Evolutionary conservation across 2,329 filamentous ascomycete species (phyloP).

Genomic region (Ophiostoma sp.): DNA sequence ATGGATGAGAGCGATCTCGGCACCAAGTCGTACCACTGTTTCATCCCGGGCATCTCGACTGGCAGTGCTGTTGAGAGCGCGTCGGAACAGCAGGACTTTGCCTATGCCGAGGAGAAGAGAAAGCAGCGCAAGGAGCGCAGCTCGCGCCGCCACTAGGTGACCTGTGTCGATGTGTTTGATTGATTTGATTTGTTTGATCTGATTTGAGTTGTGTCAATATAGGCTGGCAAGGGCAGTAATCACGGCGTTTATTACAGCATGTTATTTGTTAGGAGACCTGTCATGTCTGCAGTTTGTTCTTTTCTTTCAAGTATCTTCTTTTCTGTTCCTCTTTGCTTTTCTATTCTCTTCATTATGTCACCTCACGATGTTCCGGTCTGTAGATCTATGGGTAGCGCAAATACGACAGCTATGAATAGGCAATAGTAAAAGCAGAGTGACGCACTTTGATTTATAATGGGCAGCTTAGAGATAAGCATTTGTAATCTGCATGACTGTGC

Average conservation of each 20-base stretch:
- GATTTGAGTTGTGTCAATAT: neutral
- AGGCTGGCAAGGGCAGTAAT: neutral
- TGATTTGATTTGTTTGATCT: neutral
- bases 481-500: neutral
- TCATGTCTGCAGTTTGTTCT: neutral
- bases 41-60: constrained; percentile 48
- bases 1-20: constrained; percentile 44
- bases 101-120: constrained; percentile 42
- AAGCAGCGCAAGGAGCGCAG: constrained; percentile 35
- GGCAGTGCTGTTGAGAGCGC: constrained; percentile 30
- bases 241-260: constrained; percentile 1
- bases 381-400: neutral
- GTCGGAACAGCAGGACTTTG: constrained; percentile 34
- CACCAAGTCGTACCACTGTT: constrained; percentile 54
- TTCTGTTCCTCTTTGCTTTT: no score
- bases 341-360: neutral
- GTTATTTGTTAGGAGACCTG: neutral
- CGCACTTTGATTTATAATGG: neutral
- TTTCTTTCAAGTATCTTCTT: neutral
- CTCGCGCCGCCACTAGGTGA: constrained; percentile 23
- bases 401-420: constrained; percentile 9
- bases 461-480: neutral
- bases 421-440: neutral
- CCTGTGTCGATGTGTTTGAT: neutral
- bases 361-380: neutral